These are phyloP conservation scores for Histomonas meleagridis DNA, from an alignment of 208 protist species.

Conservation along the genomic window DNA sequence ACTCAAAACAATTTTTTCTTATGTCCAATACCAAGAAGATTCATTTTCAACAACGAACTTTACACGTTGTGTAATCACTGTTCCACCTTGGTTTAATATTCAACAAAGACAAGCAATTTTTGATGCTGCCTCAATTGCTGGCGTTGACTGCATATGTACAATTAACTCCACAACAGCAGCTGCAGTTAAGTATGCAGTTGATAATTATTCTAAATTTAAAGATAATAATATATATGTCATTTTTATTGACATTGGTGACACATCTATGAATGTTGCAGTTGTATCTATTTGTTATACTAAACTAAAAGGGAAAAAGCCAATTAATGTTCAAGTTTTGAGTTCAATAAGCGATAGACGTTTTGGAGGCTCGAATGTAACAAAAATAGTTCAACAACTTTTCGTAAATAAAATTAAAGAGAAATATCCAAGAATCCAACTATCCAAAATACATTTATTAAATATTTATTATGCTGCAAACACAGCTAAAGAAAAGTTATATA, in stretches of 20 bases:
- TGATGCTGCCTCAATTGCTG: neutral
- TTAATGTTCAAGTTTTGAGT: too few species aligned
- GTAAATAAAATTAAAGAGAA: too few species aligned
- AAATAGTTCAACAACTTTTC: too few species aligned
- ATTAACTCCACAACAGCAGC: slow-evolving; percentile 27
- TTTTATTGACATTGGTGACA: neutral
- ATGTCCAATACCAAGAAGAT: neutral
- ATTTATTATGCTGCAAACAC: too few species aligned
- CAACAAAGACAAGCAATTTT: neutral
- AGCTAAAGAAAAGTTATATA: too few species aligned
- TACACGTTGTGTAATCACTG: neutral
- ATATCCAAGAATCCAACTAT: too few species aligned
- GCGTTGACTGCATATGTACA: neutral
- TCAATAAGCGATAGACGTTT: too few species aligned
- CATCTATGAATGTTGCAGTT: neutral
- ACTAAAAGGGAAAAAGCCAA: too few species aligned
- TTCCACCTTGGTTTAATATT: neutral
- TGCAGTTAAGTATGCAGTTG: neutral
- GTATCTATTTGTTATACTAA: too few species aligned
- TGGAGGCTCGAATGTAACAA: too few species aligned
- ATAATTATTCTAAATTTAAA: neutral
- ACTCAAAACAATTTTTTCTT: neutral
- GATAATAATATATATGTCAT: neutral
- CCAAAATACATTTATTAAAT: too few species aligned
- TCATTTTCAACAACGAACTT: neutral